Evolutionary conservation across 2,329 filamentous ascomycete genomes (phyloP).

Genomic region (Pezicula carpinea): DNA sequence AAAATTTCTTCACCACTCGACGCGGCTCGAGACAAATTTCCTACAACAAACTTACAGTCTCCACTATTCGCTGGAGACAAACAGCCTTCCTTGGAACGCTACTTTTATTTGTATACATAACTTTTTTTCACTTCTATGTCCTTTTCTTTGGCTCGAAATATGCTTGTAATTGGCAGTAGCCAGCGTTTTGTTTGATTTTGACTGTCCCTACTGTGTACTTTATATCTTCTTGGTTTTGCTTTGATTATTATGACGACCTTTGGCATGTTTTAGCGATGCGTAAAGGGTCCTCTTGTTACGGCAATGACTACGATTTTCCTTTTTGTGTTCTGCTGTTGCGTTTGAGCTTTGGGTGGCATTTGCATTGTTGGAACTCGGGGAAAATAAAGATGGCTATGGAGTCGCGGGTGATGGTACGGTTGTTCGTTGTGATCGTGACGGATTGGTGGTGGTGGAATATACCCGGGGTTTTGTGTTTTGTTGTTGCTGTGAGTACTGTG

Average conservation of each 20-base stretch:
- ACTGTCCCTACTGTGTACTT: neutral
- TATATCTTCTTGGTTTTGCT: neutral
- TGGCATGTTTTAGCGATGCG: too few species aligned
- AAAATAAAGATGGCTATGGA: too few species aligned
- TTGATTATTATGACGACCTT: too few species aligned
- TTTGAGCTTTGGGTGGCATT: neutral
- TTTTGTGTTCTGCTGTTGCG: neutral
- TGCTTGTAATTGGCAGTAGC: neutral
- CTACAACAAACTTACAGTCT: neutral
- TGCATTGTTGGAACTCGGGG: too few species aligned
- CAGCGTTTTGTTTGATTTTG: neutral
- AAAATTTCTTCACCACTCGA: neutral
- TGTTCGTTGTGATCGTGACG: too few species aligned
- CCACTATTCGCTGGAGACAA: neutral
- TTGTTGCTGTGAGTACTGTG: too few species aligned
- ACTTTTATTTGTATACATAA: neutral
- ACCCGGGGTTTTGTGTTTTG: too few species aligned
- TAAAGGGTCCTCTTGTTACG: neutral
- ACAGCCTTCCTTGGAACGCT: neutral
- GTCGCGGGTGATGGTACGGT: too few species aligned
- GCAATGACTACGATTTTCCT: conserved; percentile 1
- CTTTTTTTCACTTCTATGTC: neutral
- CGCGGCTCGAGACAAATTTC: neutral
- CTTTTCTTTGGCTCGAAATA: neutral
- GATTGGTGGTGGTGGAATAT: too few species aligned